Evolutionary conservation across 768 basidiomycete species (phyloP), one percentile per base, ranked within the genome.

Genomic region (Mycena latifolia): DNA sequence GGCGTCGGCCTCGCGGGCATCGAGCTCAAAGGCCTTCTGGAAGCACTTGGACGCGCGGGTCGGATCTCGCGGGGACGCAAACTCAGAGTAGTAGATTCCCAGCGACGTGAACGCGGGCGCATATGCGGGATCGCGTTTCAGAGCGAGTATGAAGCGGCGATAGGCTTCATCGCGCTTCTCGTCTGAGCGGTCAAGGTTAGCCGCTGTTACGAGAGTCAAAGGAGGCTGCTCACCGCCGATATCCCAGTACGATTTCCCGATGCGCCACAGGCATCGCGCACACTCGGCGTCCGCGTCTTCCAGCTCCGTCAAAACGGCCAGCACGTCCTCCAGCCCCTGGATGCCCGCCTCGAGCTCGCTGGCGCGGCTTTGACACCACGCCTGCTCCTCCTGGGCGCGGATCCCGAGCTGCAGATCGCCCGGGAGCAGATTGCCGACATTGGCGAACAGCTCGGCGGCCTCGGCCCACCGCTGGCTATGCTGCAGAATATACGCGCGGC

Each of bases 21-120:
- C 97, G 7, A 99, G 88, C 76, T 99, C 98, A 72, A 99, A 98
- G 0, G 97, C 98, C 73, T 97, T 98, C 73, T 99, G 96, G 77
- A 97, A 98, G 75, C 97, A 99, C 75, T 96, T 96, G 4, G 93
- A 92, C 0, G 97, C 93, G 39, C 96, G 89, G 8, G 87, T 86
- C 25, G 88, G 89, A 77, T 99, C 96, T 0, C 90, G 87, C 0
- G 95, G 94, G 14, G 81, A 78, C 5, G 86, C 80, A 62, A 80
- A 82, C 45, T 95, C 91, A 22, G 86, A 78, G 77, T 99, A 99
- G 78, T 96, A 96, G 51, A 94, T 81, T 9, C 98, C 98, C 3
- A 99, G 87, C 1, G 95, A 95, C 4, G 97, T 97, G 76, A 95
- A 99, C 0, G 98, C 90, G 1, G 98, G 92, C 0, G 97, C 95